phyloP scores from a whole-genome alignment of 108 stramenopile genomes.

The Schizochytrium sp. region DNA sequence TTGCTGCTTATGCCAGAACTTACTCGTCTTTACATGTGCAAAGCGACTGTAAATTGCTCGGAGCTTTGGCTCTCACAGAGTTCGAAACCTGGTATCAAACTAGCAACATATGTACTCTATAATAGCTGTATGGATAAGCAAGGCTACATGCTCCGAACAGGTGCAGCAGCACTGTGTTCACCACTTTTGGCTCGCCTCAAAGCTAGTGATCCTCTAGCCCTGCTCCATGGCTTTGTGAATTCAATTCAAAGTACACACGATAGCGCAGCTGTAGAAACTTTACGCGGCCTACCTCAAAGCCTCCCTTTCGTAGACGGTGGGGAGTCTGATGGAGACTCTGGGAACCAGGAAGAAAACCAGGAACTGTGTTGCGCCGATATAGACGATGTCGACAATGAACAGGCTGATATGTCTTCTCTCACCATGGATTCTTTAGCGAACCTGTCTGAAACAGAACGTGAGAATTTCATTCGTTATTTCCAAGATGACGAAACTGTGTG shows the following conservation, averaged over 20 bases:
- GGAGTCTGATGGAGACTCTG: background rate
- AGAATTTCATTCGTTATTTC: background rate
- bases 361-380: too few relatives aligned
- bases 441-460: background rate
- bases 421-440: background rate
- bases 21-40: background rate
- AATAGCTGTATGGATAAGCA: background rate
- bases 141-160: background rate
- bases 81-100: background rate
- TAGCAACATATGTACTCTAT: background rate
- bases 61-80: slow-evolving; percentile 11
- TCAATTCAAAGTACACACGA: background rate
- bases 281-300: background rate
- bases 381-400: background rate
- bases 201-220: background rate
- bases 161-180: background rate
- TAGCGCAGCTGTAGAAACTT: background rate
- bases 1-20: background rate
- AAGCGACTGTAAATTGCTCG: background rate
- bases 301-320: background rate
- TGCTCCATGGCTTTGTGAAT: background rate
- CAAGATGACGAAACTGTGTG: background rate
- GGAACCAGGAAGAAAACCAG: too few relatives aligned
- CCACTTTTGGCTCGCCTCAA: background rate
- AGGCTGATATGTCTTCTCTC: background rate